A percentile compares a stretch with the other conserved stretches of the same genome.
phyloP scores from a whole-genome alignment of 805 yeast genomes.

The Wickerhamiella hasegawae region DNA sequence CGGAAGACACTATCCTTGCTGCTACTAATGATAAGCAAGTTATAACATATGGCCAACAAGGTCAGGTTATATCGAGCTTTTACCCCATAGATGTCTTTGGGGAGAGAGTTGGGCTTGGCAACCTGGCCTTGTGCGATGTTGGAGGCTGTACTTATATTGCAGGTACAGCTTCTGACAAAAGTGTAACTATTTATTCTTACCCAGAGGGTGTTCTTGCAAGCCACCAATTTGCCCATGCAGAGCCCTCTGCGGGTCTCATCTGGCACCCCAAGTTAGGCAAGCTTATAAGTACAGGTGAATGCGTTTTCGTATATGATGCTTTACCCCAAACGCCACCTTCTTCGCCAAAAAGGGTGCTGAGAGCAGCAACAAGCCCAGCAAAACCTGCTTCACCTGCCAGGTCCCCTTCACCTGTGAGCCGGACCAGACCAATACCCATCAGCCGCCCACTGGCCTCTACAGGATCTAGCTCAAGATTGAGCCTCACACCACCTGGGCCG shows the following conservation, averaged over 20 bases:
- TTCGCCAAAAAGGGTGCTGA: slow-evolving; percentile 4
- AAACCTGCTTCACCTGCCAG: slow-evolving; percentile 2
- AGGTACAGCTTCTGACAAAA: slow-evolving; percentile 35
- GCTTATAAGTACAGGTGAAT: slow-evolving; percentile 10
- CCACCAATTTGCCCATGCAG: slow-evolving; percentile 46
- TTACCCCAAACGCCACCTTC: background rate
- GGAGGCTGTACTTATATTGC: slow-evolving; percentile 9
- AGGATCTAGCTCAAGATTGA: background rate
- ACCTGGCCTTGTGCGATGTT: slow-evolving; percentile 4
- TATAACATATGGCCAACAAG: slow-evolving; percentile 6
- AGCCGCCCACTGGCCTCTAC: background rate
- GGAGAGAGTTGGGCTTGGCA: slow-evolving; percentile 8
- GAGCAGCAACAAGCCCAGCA: too few species aligned
- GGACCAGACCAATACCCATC: too few species aligned
- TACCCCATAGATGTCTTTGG: slow-evolving; percentile 9
- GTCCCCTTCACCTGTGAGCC: background rate
- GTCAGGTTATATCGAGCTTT: slow-evolving; percentile 4
- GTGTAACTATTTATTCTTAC: slow-evolving; percentile 35
- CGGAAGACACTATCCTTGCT: slow-evolving; percentile 1
- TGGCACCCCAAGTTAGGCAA: background rate
- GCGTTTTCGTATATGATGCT: slow-evolving; percentile 4
- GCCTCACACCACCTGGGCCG: too few species aligned
- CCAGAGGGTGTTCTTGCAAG: slow-evolving; percentile 31
- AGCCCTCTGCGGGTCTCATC: slow-evolving; percentile 30
- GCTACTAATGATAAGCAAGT: slow-evolving; percentile 13